phyloP scores from a whole-genome alignment of 345 rosid genomes.

The Salix koriyanagi region DNA sequence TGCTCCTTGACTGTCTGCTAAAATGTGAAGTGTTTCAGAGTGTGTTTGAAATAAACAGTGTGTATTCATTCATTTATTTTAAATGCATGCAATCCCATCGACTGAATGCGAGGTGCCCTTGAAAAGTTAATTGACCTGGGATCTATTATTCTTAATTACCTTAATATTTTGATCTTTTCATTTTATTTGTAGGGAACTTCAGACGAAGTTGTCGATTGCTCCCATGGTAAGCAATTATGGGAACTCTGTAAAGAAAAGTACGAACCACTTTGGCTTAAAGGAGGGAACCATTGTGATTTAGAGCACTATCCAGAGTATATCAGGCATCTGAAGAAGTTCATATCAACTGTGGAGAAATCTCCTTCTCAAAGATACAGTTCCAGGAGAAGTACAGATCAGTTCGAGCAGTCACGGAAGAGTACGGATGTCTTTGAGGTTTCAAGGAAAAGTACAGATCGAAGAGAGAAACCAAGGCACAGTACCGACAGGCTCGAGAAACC shows the following conservation, averaged over 20 bases:
- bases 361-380: constrained; percentile 56
- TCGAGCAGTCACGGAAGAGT: constrained; percentile 53
- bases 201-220: constrained; percentile 90
- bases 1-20: too few relatives aligned
- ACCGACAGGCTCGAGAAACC: constrained; percentile 57
- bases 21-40: neutral
- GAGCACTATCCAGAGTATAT: constrained; percentile 80
- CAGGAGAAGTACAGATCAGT: constrained; percentile 57
- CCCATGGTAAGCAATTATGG: constrained; percentile 96
- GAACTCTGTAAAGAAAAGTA: constrained; percentile 93
- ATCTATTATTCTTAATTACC: neutral
- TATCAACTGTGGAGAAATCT: constrained; percentile 70
- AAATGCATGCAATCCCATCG: too few relatives aligned
- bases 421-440: constrained; percentile 59
- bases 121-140: neutral
- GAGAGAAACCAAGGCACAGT: constrained; percentile 74
- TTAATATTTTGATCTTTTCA: constrained; percentile 6
- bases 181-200: constrained; percentile 62
- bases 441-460: constrained; percentile 62
- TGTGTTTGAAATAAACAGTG: too few relatives aligned
- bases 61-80: neutral
- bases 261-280: constrained; percentile 89
- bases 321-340: constrained; percentile 83
- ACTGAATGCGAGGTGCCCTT: neutral
- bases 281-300: constrained; percentile 84